phyloP scores from a whole-genome alignment of 78 protist species.

The Dictyostelium firmibasis region DNA sequence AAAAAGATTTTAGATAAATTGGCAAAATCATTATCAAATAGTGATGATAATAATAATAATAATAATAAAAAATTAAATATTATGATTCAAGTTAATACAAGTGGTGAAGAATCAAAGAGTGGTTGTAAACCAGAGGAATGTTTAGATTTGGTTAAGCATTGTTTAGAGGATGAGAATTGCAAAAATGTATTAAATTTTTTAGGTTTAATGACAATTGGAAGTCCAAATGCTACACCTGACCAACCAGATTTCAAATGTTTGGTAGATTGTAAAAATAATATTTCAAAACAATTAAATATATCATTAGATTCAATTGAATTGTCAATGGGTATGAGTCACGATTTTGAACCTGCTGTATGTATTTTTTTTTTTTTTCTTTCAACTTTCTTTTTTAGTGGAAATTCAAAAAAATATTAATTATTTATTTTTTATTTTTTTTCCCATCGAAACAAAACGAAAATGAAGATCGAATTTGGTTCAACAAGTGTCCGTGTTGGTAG shows the following conservation, averaged over 20 bases:
- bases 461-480: constrained; percentile 73
- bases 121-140: constrained; percentile 58
- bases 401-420: neutral
- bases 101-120: constrained; percentile 70
- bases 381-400: neutral
- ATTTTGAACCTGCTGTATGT: constrained; percentile 73
- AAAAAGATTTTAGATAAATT: constrained; percentile 28
- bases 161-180: neutral
- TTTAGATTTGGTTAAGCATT: constrained; percentile 21
- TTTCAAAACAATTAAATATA: constrained; percentile 13
- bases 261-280: neutral
- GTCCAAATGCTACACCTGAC: constrained; percentile 46
- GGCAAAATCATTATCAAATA: neutral
- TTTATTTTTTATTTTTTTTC: neutral
- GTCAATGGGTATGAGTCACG: constrained; percentile 82
- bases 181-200: constrained; percentile 17
- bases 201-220: constrained; percentile 82
- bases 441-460: neutral
- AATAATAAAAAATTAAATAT: constrained; percentile 5
- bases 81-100: constrained; percentile 83
- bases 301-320: constrained; percentile 20
- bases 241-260: constrained; percentile 79
- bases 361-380: neutral
- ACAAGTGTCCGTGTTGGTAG: constrained; percentile 78
- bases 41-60: neutral